phyloP scores from a whole-genome alignment of 371 early-diverging fungal species.

The Homolaphlyctis polyrhiza region DNA sequence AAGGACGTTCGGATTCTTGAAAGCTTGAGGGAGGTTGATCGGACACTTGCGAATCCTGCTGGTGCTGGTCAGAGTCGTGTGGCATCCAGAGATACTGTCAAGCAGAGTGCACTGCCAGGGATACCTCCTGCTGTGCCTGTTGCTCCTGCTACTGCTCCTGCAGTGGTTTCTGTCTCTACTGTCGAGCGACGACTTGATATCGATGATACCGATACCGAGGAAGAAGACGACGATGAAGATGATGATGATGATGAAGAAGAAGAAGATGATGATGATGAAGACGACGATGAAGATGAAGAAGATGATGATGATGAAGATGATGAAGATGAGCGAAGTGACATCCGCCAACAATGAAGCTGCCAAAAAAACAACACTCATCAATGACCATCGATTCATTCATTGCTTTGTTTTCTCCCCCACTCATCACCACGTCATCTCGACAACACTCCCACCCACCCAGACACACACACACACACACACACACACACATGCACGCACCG shows the following conservation, averaged over 20 bases:
- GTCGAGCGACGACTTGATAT: neutral
- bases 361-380: no score
- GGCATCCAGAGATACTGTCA: no score
- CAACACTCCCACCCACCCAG: no score
- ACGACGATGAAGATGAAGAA: constrained; percentile 13
- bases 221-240: constrained; percentile 5
- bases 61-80: neutral
- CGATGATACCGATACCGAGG: neutral
- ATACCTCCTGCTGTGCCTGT: neutral
- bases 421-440: no score
- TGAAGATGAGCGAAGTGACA: constrained; percentile 17
- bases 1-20: constrained; percentile 34
- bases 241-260: neutral
- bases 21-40: constrained; percentile 51
- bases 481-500: no score
- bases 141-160: neutral
- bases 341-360: no score
- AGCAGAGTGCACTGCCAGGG: neutral
- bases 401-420: no score
- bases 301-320: constrained; percentile 16
- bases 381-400: no score
- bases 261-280: constrained; percentile 22
- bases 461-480: no score
- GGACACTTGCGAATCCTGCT: constrained; percentile 30
- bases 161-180: neutral